Percentiles rank a stretch among this genome's conserved stretches.
Evolutionary conservation across 208 protist species (phyloP).

Genomic region (Acanthamoeba quina): DNA sequence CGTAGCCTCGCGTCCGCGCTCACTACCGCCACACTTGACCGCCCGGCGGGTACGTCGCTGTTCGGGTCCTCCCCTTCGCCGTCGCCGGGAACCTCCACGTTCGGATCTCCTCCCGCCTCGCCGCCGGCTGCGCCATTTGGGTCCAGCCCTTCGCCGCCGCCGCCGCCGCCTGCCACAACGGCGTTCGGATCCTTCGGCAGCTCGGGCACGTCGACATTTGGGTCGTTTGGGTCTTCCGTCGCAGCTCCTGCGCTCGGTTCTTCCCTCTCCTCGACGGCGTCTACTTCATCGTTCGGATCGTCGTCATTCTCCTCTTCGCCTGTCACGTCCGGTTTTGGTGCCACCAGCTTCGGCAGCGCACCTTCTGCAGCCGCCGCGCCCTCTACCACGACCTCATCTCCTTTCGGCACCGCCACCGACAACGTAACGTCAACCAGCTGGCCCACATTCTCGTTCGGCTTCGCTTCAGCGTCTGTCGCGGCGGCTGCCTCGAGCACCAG

Average conservation of each 20-base stretch:
- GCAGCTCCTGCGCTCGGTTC: neutral
- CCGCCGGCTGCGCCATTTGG: neutral
- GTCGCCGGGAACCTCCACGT: neutral
- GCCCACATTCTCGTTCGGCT: constrained; percentile 38
- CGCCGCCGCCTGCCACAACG: neutral
- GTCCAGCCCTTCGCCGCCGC: neutral
- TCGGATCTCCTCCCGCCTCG: neutral
- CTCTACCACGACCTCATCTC: neutral
- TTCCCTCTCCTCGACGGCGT: too few relatives aligned
- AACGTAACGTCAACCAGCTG: neutral
- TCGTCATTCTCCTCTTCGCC: neutral
- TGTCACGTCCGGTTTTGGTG: neutral
- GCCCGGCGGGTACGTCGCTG: too few relatives aligned
- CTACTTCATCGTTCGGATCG: neutral
- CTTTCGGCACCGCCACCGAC: too few relatives aligned
- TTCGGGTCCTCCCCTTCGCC: neutral
- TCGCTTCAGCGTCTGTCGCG: neutral
- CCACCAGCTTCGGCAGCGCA: neutral
- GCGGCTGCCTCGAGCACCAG: neutral
- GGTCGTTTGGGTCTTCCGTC: neutral
- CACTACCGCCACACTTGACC: neutral
- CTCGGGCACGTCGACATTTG: too few relatives aligned
- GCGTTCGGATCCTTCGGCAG: neutral
- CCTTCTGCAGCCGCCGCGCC: neutral
- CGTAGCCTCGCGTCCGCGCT: neutral